Percentiles rank a stretch among this genome's conserved stretches.
These are phyloP conservation scores for Dendrobium officinale DNA, from an alignment of 106 monocot species.

Conservation along the genomic window DNA sequence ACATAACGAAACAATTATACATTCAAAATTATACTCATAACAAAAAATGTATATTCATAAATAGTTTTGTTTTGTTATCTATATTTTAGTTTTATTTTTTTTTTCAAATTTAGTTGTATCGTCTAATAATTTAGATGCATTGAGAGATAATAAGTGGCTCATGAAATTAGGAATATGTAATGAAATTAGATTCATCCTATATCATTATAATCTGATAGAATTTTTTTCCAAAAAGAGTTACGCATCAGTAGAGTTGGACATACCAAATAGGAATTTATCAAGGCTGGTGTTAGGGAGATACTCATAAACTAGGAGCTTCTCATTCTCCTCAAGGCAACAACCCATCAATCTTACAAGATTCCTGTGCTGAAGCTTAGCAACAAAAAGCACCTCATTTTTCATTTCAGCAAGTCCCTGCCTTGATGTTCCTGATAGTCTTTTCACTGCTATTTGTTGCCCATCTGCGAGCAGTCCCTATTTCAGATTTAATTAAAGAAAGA, in stretches of 20 bases:
- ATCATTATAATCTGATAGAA: too few relatives aligned
- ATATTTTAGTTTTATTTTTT: too few relatives aligned
- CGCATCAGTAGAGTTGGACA: neutral
- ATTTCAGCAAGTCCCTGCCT: constrained; percentile 9
- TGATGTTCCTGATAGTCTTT: constrained; percentile 11
- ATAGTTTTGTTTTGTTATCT: too few relatives aligned
- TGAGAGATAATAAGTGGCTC: too few relatives aligned
- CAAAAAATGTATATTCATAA: too few relatives aligned
- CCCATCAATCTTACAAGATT: constrained; percentile 16
- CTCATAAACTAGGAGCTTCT: constrained; percentile 6
- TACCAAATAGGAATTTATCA: constrained; percentile 10
- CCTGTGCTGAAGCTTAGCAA: constrained; percentile 16
- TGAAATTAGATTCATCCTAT: too few relatives aligned
- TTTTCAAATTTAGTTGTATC: too few relatives aligned
- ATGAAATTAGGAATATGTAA: too few relatives aligned
- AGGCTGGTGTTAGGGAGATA: constrained; percentile 4
- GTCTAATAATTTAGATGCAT: too few relatives aligned
- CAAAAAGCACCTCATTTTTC: constrained; percentile 14
- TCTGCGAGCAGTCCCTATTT: neutral
- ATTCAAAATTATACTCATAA: too few relatives aligned
- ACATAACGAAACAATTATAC: too few relatives aligned
- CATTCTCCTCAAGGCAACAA: constrained; percentile 7
- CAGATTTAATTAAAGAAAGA: neutral
- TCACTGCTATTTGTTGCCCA: constrained; percentile 15
- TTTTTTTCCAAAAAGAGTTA: neutral